phyloP scores from a whole-genome alignment of 305 asterid species.

The Rubia balearica region DNA sequence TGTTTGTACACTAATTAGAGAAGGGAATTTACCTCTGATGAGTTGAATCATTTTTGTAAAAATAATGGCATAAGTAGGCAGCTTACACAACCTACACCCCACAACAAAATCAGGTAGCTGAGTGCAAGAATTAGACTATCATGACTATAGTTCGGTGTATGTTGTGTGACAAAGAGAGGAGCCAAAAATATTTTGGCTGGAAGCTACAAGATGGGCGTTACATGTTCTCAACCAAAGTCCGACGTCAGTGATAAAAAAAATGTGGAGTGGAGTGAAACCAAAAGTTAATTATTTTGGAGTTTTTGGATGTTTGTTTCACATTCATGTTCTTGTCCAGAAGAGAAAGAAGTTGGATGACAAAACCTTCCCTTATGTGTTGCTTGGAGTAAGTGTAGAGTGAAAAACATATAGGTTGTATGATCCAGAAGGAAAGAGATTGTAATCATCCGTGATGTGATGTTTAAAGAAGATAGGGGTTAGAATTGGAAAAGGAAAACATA shows the following conservation, averaged over 20 bases:
- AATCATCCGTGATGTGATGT: not conserved
- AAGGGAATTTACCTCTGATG: not conserved
- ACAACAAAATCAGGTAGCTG: not conserved
- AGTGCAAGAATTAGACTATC: not conserved
- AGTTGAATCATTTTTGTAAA: too few species aligned
- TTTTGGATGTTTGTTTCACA: slow-evolving; percentile 1
- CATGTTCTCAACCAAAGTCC: not conserved
- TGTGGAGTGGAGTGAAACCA: not conserved
- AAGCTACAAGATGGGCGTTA: not conserved
- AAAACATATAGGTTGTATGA: slow-evolving; percentile 3
- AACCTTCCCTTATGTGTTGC: not conserved
- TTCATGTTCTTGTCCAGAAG: not conserved
- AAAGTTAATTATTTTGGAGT: not conserved
- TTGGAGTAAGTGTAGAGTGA: not conserved
- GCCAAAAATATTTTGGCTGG: not conserved
- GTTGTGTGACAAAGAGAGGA: not conserved
- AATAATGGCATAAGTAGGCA: not conserved
- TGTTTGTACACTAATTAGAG: not conserved
- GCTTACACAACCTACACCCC: slow-evolving; percentile 1
- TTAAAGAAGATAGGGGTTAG: slow-evolving; percentile 8
- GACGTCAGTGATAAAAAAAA: not conserved
- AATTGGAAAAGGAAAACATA: not conserved
- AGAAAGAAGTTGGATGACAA: not conserved
- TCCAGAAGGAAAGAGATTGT: not conserved
- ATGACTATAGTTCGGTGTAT: slow-evolving; percentile 9